Percentiles rank a stretch among this genome's conserved stretches.
Evolutionary conservation across 1,139 yeast species (phyloP).

Genomic region (Geotrichum candidum): DNA sequence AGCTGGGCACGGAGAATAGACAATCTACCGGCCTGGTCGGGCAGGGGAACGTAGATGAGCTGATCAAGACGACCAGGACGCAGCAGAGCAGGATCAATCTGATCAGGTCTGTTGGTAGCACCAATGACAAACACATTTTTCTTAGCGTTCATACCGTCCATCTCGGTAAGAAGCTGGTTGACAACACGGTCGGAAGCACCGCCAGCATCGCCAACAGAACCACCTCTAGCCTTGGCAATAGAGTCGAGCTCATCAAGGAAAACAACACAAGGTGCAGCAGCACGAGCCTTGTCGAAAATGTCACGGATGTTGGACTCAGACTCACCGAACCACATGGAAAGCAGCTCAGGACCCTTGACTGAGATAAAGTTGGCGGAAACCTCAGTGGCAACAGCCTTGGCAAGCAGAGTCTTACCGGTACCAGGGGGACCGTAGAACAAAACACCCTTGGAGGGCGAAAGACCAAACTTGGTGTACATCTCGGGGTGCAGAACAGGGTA

Average conservation of each 20-base stretch:
- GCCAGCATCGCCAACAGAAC: conserved; percentile 88
- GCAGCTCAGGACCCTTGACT: conserved; percentile 93
- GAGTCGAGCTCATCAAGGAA: conserved; percentile 97
- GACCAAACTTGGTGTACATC: conserved; percentile 94
- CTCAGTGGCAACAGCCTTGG: conserved; percentile 91
- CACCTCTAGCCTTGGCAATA: conserved; percentile 96
- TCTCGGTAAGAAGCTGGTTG: conserved; percentile 93
- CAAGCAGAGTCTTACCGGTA: conserved; percentile 55
- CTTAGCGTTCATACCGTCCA: conserved; percentile 99
- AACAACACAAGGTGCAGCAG: conserved; percentile 97
- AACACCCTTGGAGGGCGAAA: conserved; percentile 97
- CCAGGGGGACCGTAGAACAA: conserved; percentile 99
- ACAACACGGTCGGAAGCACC: conserved; percentile 99
- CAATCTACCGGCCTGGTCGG: conserved; percentile 89
- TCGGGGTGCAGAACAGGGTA: conserved; percentile 98
- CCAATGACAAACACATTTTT: conserved; percentile 98
- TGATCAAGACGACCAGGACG: conserved; percentile 99
- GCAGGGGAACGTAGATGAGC: conserved; percentile 95
- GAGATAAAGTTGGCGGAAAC: conserved; percentile 95
- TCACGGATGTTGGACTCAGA: conserved; percentile 96
- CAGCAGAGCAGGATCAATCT: conserved; percentile 95
- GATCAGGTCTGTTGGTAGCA: conserved; percentile 98
- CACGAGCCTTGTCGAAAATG: conserved; percentile 96
- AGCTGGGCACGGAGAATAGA: conserved; percentile 93
- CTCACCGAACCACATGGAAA: conserved; percentile 99